Evolutionary conservation across 129 eudicot genomes (phyloP), one percentile per base, ranked within the genome.

Genomic region (Gnaphalium uliginosum): DNA sequence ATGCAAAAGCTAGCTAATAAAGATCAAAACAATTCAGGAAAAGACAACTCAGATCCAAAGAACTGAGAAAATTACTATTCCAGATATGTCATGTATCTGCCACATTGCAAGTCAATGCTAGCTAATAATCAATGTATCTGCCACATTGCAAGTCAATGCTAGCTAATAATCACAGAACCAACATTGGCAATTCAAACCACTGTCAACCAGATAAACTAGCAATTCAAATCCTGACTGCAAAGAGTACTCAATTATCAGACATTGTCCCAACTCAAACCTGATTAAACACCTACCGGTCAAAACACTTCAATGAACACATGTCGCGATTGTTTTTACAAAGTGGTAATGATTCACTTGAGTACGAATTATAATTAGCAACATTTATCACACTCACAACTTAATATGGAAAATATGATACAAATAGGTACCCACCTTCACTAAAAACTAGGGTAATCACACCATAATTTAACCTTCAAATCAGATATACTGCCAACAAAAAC

Each of bases 101-200:
- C 57, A 68, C 6, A 25, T 54, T 54, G 75, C 46, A 76, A 76
- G 23, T n/a, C n/a, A n/a, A n/a, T n/a, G n/a, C n/a, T n/a, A n/a
- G n/a, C n/a, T n/a, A n/a, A n/a, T n/a, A n/a, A n/a, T n/a, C n/a
- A n/a, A 21, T 54, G 22, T 39, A 33, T 56, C 30, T 53, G 22
- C 74, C 57, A 68, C 6, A 25, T 54, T 54, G 75, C 46, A 76
- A 76, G 23, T n/a, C 26, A 26, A 35, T 56, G 39, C 68, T 35
- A 8, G 13, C 54, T 65, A 66, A 22, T 7, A 64, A 51, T 65
- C 74, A 67, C 73, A 41, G 10, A 53, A 67, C 29, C 66, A 48
- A 19, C 50, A 76, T 76, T 75, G 30, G 0, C 32, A 25, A 76
- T 76, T n/a, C 65, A 76, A 53, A 8, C 23, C 23, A 66, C 23